Base-by-base conservation (phyloP, 176 grass and related monocot species). In the Phyllostachys edulis region DNA sequence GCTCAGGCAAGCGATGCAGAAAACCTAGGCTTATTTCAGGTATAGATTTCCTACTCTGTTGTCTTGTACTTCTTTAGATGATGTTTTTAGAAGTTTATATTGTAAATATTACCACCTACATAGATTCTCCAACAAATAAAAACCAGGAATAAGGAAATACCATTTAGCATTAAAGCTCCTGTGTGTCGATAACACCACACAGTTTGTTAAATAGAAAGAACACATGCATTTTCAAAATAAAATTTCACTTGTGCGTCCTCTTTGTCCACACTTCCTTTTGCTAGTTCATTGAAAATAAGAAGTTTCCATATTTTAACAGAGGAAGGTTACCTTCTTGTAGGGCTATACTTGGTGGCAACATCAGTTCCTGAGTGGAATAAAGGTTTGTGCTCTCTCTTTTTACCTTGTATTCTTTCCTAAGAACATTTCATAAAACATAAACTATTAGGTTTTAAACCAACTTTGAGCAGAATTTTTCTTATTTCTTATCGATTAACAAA, bases 311-410 rank as follows among this genome's bases (percentile, higher is more conserved):
- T 87, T 84, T 75, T 90, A 90, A 90, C 89, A 84, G 80, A 87
- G 75, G 80, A 80, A 83, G 63, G 34, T 84, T 85, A 45, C 87
- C 37, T 78, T 84, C 79, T 89, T 89, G 80, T 84, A 97, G 95
- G 92, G 84, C 69, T 89, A 89, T 88, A 94, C 90, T 86, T 94
- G 91, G 90, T 97, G 90, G 85, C 87, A 93, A 80, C 87, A 93
- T 87, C 95, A 97, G 78, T 94, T 97, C 89, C 79, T 93, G 76
- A 75, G 66, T 67, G 92, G 90, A 79, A 91, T 97, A 88, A 93
- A 97, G 90, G 95, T 94, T 62, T 79, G 49, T 93, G 14, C 20
- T 63, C 39, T 77, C 56, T 76, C 55, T 67, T 64, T 79, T 38
- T 79, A 55, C 38, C 84, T 81, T 83, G 1, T 44, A 39, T 87